Evolutionary conservation across 768 basidiomycete genomes (phyloP), one percentile per base, ranked within the genome.

Genomic region (Imleria badia): DNA sequence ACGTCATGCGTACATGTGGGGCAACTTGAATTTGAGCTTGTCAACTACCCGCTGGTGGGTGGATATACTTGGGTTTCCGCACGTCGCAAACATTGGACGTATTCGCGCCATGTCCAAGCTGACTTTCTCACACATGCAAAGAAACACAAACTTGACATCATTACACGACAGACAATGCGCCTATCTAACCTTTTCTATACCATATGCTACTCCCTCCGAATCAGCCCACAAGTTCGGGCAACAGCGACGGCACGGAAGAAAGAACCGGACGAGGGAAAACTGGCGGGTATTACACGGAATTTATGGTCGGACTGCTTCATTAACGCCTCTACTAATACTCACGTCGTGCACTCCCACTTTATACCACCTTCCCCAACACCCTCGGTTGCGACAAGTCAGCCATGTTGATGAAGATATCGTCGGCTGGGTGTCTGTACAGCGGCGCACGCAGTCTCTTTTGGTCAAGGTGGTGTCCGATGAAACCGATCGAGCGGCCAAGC

Each of bases 341-440:
- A 29, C 19, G 15, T 7, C 26, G 6, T 29, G 14, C 22, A 19
- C 12, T 39, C n/a, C 26, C 11, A 23, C 26, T 43, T 54, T 42
- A 68, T 50, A 31, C 52, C 47, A 75, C 55, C 56, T 71, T 73
- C 29, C 78, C 88, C 59, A 92, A 72, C 60, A 93, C 89, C 62
- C 91, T 82, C 42, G 91, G 91, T 69, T 93, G 90, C 58, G 81
- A 78, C 39, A 93, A 74, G 65, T 92, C 89, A 22, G 89, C 87
- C 86, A 93, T 91, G 74, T 93, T 89, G 81, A 95, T 94, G 74
- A 92, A 94, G 77, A 95, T 94, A 69, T 94, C 93, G 72, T 94
- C 94, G 4, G 93, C 91, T 58, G 94, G 94, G 75, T 91, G 92
- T 61, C 94, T 87, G 84, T 98, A 96, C 49, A 98, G 79, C 41